phyloP scores from a whole-genome alignment of 1,284 basidiomycete species.

The Peniophora sp. region DNA sequence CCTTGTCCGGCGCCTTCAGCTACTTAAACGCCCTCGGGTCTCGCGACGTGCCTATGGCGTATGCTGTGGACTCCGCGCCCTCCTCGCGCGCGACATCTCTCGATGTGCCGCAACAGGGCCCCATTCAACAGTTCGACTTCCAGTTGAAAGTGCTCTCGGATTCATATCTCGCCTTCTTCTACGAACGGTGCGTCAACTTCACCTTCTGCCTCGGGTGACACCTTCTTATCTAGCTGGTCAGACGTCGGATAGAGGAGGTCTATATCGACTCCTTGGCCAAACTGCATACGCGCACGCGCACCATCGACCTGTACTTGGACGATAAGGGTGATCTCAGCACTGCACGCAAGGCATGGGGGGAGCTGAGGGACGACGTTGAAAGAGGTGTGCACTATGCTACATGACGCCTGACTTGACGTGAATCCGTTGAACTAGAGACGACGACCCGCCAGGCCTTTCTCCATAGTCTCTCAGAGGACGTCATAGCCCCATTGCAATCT shows the following conservation, averaged over 20 bases:
- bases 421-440: constrained; percentile 46
- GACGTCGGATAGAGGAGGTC: constrained; percentile 73
- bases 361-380: constrained; percentile 78
- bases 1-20: too few relatives aligned
- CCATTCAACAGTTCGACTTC: constrained; percentile 61
- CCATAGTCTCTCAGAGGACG: constrained; percentile 59
- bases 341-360: constrained; percentile 68
- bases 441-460: constrained; percentile 75
- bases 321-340: constrained; percentile 55
- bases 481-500: constrained; percentile 57
- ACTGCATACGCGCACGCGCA: constrained; percentile 62
- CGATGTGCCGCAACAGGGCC: constrained; percentile 31
- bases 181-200: constrained; percentile 59
- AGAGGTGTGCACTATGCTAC: constrained; percentile 40
- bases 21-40: too few relatives aligned
- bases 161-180: constrained; percentile 77
- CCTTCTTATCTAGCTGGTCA: constrained; percentile 22
- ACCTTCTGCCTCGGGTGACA: constrained; percentile 9
- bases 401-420: constrained; percentile 1
- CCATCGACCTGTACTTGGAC: constrained; percentile 59
- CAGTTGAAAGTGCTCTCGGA: constrained; percentile 65
- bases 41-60: too few relatives aligned
- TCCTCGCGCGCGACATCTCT: constrained; percentile 10
- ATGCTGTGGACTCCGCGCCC: background rate
- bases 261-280: constrained; percentile 70